Evolutionary conservation across 495 filamentous ascomycete species (phyloP).

Genomic region (Cryomyces minteri): DNA sequence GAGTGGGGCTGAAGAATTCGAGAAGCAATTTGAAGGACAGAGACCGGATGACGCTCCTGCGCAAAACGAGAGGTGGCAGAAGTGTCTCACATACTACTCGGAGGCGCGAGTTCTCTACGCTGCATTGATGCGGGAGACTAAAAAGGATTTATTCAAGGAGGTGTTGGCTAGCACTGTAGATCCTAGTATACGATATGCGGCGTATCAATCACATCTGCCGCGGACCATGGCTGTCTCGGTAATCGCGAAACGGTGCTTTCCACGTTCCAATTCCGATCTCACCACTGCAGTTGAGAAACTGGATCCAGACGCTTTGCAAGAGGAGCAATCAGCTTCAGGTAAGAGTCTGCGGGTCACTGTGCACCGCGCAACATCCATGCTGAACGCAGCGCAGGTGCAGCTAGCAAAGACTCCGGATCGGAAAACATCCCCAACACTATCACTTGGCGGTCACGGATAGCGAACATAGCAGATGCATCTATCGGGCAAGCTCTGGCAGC

Average conservation of each 20-base stretch:
- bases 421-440: constrained; percentile 56
- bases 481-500: constrained; percentile 54
- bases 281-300: constrained; percentile 48
- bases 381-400: not conserved
- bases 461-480: constrained; percentile 80
- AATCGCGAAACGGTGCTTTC: constrained; percentile 61
- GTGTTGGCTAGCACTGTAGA: constrained; percentile 72
- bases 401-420: constrained; percentile 8
- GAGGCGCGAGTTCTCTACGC: constrained; percentile 68
- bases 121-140: constrained; percentile 42
- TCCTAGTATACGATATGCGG: constrained; percentile 83
- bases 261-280: constrained; percentile 38
- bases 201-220: constrained; percentile 75
- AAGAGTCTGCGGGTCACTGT: constrained; percentile 20
- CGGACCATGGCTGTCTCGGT: constrained; percentile 62
- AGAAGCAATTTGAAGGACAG: constrained; percentile 39
- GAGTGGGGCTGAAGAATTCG: constrained; percentile 56
- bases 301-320: constrained; percentile 49
- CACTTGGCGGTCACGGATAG: constrained; percentile 75
- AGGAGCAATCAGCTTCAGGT: constrained; percentile 39
- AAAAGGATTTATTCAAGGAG: constrained; percentile 66
- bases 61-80: constrained; percentile 42
- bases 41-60: constrained; percentile 7
- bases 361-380: not conserved
- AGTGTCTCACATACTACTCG: constrained; percentile 56